Base-by-base conservation (phyloP, 192 early-diverging fungal species). In the Oehlia diaphana region DNA sequence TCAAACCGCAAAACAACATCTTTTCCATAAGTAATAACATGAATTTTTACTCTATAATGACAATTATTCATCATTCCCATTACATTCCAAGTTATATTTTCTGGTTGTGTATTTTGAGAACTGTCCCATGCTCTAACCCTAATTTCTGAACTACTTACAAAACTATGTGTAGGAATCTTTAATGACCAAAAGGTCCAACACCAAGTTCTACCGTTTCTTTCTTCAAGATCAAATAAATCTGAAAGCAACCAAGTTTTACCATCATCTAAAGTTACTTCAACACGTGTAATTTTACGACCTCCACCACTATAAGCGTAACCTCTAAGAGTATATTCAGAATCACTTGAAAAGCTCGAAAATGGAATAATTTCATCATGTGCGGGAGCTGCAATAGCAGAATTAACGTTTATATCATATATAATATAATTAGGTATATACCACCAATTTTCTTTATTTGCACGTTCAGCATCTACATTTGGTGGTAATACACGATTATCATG, bases 401-500 rank as follows among this genome's bases (percentile, higher is more conserved):
- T 93, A 73, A 97, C 88, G 28, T 94, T 95, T 77, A 95, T 81
- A 77, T 96, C 94, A 82, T 96, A 84, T 63, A 93, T 85, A 70
- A 90, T 90, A 79, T 90, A 93, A 42, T 92, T 85, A 7, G 89
- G 90, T 9, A 81, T 81, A 35, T 67, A 80, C 92, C 92, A 94
- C 50, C 71, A 77, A 10, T 79, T 78, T 33, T 85, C 86, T 37
- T 84, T 80, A 58, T 89, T 84, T 9, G 87, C 90, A 70, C 77
- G 82, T 8, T 83, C 87, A 33, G 84, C 81, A 67, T 84, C 85
- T 61, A 92, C 90, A 58, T 88, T 76, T 16, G 95, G 93, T 28
- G 95, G 95, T 44, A 96, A 84, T 35, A 96, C 94, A 78, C 93
- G 90, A 84, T 96, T 96, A 83, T 96, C 95, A 47, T 87, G 86